These are phyloP conservation scores for Microbotryomycetes sp. DNA, from an alignment of 1,284 basidiomycete genomes.

Conservation along the genomic window DNA sequence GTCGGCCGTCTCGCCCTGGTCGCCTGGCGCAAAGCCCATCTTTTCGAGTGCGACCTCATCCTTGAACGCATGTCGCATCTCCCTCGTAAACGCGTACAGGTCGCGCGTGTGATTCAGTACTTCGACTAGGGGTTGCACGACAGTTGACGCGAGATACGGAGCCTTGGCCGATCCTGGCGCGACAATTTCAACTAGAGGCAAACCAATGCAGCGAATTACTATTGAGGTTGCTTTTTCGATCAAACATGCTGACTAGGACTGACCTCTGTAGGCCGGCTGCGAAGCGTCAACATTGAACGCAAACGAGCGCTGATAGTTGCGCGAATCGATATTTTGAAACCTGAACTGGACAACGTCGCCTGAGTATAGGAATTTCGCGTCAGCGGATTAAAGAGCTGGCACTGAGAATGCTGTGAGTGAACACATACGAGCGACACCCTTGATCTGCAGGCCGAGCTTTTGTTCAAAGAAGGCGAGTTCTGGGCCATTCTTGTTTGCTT, in stretches of 20 bases:
- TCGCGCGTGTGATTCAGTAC: conserved; percentile 31
- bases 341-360: conserved; percentile 34
- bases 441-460: conserved; percentile 33
- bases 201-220: background rate
- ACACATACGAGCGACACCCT: conserved; percentile 30
- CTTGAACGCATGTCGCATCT: conserved; percentile 32
- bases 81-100: conserved; percentile 33
- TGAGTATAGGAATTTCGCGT: background rate
- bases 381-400: background rate
- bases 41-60: conserved; percentile 12
- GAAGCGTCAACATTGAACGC: conserved; percentile 35
- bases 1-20: conserved; percentile 82
- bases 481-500: conserved; percentile 32
- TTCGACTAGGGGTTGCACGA: conserved; percentile 14
- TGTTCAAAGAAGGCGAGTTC: conserved; percentile 35
- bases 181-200: background rate
- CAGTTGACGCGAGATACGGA: conserved; percentile 8
- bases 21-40: conserved; percentile 86
- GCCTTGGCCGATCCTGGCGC: background rate
- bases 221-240: background rate
- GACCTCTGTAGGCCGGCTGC: conserved; percentile 19
- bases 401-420: too few species aligned
- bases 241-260: conserved; percentile 6
- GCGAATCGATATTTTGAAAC: conserved; percentile 32
- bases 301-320: conserved; percentile 31